A percentile compares a stretch with the other conserved stretches of the same genome.
These are phyloP conservation scores for Naganishia sp. DNA, from an alignment of 1,284 basidiomycete genomes.

Conservation along the genomic window DNA sequence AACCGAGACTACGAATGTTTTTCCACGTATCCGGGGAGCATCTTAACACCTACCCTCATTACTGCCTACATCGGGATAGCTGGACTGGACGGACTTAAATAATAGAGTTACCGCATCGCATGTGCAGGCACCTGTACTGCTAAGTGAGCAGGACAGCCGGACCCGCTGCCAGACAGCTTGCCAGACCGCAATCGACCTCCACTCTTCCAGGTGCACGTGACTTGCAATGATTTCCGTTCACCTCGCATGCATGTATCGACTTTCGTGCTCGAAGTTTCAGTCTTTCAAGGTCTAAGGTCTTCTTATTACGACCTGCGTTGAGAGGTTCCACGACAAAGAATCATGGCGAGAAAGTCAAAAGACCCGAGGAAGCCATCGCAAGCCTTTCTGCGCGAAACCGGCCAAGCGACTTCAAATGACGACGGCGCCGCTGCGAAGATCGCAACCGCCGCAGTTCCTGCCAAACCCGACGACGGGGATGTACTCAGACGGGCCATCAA, in stretches of 20 bases:
- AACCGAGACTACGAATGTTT: too few relatives aligned
- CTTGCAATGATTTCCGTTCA: conserved; percentile 21
- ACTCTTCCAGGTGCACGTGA: conserved; percentile 14
- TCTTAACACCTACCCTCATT: too few relatives aligned
- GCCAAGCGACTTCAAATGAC: conserved; percentile 11
- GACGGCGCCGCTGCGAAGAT: background rate
- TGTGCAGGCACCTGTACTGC: too few relatives aligned
- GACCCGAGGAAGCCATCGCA: conserved; percentile 35
- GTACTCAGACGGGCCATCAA: conserved; percentile 52
- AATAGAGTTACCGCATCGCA: too few relatives aligned
- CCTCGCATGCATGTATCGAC: background rate
- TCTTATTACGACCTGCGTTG: background rate
- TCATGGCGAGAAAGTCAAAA: conserved; percentile 33
- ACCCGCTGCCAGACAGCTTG: background rate
- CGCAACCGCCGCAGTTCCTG: background rate
- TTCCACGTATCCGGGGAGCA: too few relatives aligned
- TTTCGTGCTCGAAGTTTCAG: background rate
- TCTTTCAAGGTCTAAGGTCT: background rate
- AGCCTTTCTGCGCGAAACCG: conserved; percentile 29
- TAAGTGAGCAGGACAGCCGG: too few relatives aligned
- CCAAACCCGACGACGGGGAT: conserved; percentile 16
- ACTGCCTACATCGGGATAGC: too few relatives aligned
- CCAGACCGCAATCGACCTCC: background rate
- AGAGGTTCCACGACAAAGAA: background rate
- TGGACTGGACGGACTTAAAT: too few relatives aligned